Evolutionary conservation across 257 asterid genomes (phyloP), one percentile per base, ranked within the genome.

Genomic region (Verbascum thapsus): DNA sequence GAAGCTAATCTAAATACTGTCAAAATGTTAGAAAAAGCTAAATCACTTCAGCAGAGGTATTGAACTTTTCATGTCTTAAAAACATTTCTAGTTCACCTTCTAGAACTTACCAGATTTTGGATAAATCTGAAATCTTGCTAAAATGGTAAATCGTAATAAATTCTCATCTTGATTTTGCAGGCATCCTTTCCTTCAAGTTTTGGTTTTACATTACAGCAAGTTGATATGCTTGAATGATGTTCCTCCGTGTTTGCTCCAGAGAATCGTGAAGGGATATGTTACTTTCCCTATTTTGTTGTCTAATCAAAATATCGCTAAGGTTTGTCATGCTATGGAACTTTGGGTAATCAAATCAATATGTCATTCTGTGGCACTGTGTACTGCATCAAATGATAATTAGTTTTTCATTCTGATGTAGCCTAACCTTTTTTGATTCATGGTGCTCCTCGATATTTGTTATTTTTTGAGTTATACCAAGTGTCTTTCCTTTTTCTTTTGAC

Each of bases 31-130:
- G 88, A 80, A 64, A 85, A 67, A 11, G 94, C 84, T 51, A 88
- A 91, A 76, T 77, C 66, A 45, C 94, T 91, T 59, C 90, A 83
- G 59, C 90, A 81, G 64, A 91, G 98, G 98, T 88, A 79, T 48
- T 43, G 48, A 15, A 26, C 32, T 41, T 23, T 30, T 34, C 47
- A 34, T 35, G 62, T 60, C 7, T 53, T 38, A 56, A 13, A 63
- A 67, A 19, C 0, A 61, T 48, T 26, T 26, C 3, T 26, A 26
- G 23, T 30, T 34, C 42, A 34, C 30, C 57, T 60, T 6, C 54
- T 38, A 56, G 12, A 0, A 61, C 44, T 59, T 52, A 56, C 57
- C 60, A 63, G 48, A 23, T 55, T 30, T 26, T 69, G 62, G 59
- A 63, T 42, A 18, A 61, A 38, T 67, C 58, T 62, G 41, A 40